Conservation (phyloP, 805 yeast species). For the Zygosaccharomyces rouxii region DNA sequence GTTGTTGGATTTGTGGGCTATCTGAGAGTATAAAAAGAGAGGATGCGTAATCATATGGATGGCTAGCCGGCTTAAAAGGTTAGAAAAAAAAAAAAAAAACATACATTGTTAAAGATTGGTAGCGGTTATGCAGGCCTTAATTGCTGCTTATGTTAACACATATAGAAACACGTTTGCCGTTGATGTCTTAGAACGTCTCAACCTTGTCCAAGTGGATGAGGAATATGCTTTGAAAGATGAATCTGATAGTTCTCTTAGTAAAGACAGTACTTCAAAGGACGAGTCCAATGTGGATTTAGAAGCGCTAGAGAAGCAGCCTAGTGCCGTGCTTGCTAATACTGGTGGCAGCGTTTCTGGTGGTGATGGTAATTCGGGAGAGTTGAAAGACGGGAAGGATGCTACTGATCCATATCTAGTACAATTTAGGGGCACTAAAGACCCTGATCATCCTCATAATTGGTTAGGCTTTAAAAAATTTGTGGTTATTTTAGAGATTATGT, state of each 20-base stretch:
- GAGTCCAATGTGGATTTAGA: neutral
- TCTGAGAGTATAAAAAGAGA: too few relatives aligned
- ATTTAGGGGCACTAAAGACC: conserved; percentile 40
- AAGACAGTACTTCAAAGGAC: neutral
- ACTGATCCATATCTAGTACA: conserved; percentile 32
- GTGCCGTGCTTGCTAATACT: neutral
- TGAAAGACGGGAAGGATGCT: conserved; percentile 1
- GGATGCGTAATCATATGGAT: too few relatives aligned
- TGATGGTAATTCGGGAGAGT: neutral
- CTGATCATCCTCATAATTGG: conserved; percentile 59
- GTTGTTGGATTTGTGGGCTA: neutral
- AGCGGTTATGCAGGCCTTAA: neutral
- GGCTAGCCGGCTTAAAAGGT: too few relatives aligned
- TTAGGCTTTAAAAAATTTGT: conserved; percentile 38
- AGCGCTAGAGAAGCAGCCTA: neutral
- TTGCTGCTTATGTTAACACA: conserved; percentile 3
- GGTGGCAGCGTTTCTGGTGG: neutral
- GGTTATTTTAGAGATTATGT: conserved; percentile 39
- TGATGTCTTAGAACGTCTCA: conserved; percentile 23
- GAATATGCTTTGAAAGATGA: neutral
- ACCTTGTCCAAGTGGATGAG: neutral
- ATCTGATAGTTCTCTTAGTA: neutral
- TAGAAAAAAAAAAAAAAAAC: neutral
- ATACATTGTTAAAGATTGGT: neutral
- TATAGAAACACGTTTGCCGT: conserved; percentile 24